Evolutionary conservation across 805 yeast species (phyloP).

Genomic region (Scheffersomyces stipitis): DNA sequence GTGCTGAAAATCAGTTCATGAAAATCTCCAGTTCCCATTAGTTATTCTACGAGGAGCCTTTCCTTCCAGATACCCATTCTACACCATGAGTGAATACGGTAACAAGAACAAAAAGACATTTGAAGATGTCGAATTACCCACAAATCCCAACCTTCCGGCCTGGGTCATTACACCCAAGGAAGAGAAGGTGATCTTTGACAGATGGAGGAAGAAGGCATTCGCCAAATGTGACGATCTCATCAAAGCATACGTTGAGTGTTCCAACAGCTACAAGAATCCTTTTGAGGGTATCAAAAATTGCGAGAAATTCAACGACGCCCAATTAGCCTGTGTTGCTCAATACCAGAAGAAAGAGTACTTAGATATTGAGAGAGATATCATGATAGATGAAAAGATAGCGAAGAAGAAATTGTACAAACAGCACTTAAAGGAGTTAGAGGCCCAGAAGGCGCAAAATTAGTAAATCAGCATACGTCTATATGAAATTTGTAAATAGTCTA

Average conservation of each 20-base stretch:
- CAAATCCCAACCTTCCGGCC: constrained; percentile 55
- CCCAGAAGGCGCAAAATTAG: not conserved
- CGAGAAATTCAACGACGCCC: constrained; percentile 52
- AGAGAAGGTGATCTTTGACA: constrained; percentile 68
- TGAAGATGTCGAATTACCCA: constrained; percentile 38
- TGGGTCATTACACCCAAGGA: constrained; percentile 80
- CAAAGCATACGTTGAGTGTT: constrained; percentile 66
- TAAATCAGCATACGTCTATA: too few relatives aligned
- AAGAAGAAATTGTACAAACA: constrained; percentile 19
- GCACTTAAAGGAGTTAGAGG: not conserved
- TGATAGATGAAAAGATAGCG: constrained; percentile 56
- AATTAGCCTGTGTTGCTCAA: constrained; percentile 61
- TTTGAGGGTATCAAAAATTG: constrained; percentile 69
- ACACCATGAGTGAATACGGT: constrained; percentile 21
- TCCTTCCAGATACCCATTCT: too few relatives aligned
- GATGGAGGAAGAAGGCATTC: constrained; percentile 69
- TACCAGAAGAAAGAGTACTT: constrained; percentile 63
- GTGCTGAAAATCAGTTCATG: too few relatives aligned
- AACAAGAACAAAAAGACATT: constrained; percentile 28
- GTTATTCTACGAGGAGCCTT: too few relatives aligned
- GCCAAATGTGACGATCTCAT: constrained; percentile 67
- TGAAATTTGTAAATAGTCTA: too few relatives aligned
- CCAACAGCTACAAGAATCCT: constrained; percentile 54
- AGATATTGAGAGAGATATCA: constrained; percentile 66
- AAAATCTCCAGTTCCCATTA: too few relatives aligned